Evolutionary conservation across 2,329 filamentous ascomycete genomes (phyloP), one percentile per base, ranked within the genome.

Genomic region (Fusarium cicatricum): DNA sequence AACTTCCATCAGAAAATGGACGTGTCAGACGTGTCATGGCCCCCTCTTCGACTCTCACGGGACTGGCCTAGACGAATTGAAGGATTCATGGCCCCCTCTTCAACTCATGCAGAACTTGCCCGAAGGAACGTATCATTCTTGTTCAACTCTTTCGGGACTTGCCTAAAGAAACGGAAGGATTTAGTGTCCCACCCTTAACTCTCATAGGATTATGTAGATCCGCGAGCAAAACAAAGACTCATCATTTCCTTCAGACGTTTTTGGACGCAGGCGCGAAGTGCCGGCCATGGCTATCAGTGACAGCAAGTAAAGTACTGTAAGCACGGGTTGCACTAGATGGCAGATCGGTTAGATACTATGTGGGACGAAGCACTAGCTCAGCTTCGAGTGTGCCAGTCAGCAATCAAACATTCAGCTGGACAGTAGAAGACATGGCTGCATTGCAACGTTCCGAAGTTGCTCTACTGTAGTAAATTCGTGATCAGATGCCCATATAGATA

Each of bases 361-460:
- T 34, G 14, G 32, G 32, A 34, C 32, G n/a, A 34, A 34, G 32
- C 32, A 17, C 32, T 34, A 34, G 32, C 15, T 34, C 32, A 16
- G 32, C n/a, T 14, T 34, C 3, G 11, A 34, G 32, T 34, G 32
- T 15, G n/a, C 32, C 32, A 34, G 32, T 34, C 32, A 34, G 32
- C 32, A 15, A 16, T 34, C 32, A 34, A 34, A 34, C 32, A 15
- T 16, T 34, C 32, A 34, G 14, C 32, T 34, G n/a, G 32, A 34
- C 8, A 34, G 32, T 16, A 34, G 32, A 34, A 34, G 32, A 6
- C 32, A 34, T 21, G 1, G 10, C 16, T 12, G 5, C 4, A 34
- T 28, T 49, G 46, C 11, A 49, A 49, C 46, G 46, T 49, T 49
- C 19, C 46, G 15, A 28, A 11, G 5, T 28, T 28, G 5, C 2